Base-by-base conservation (phyloP, 2,329 filamentous ascomycete species). In the Arthrobotrys megalospora region DNA sequence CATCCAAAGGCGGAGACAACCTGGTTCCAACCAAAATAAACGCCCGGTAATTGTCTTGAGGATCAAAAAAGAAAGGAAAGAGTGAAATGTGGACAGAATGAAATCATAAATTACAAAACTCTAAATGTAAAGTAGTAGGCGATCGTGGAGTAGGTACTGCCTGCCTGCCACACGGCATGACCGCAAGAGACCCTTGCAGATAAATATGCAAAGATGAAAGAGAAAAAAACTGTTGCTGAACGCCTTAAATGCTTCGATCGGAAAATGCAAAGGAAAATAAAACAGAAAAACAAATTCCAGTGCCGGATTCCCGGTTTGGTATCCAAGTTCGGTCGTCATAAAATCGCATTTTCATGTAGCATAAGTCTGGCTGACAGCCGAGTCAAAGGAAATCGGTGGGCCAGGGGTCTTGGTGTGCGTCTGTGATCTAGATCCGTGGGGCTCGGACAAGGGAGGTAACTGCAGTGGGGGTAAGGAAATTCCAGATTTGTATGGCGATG, bases 21-120 rank as follows among this genome's bases (percentile, higher is more conserved):
- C 66, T 70, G 47, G 66, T 70, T 69, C 73, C 73, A 71, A 62
- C 66, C 73, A 71, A 32, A 70, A 45, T 62, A 77, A 77, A 77
- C 73, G 73, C 73, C 73, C 24, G 45, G 65, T 62, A 45, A 45
- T 71, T 34, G 47, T 53, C 38, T 69, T 45, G 50, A 60, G 65
- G 8, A 43, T 55, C 48, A 38, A 47, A 63, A 55, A 62, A 52
- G 24, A 66, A 65, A 65, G 28, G 12, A 52, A 50, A 65, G 43
- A 60, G 55, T 41, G 47, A 45, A 72, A 66, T 66, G 10, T 64
- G 47, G 53, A 55, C 28, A 58, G 50, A 53, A 41, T n/a, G 50
- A 70, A 64, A 53, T 70, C 73, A 58, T 70, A 70, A 62, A 70
- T 77, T 71, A 70, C 48, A 71, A 77, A 67, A 36, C 58, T 71